Evolutionary conservation across 2,329 filamentous ascomycete species (phyloP), one percentile per base, ranked within the genome.

Genomic region (Phialocephala sp.): DNA sequence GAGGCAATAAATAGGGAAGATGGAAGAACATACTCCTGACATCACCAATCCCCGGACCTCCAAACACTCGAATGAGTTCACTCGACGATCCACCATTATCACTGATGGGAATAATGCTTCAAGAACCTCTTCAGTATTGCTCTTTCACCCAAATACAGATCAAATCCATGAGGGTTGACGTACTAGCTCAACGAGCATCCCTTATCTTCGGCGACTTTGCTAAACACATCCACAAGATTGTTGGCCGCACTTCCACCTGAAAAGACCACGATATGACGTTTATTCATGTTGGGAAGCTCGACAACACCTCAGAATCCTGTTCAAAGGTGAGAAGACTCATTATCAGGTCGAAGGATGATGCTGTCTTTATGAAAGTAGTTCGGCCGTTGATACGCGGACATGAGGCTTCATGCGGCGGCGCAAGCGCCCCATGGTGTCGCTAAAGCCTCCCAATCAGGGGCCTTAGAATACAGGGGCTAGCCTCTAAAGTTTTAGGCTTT

Each of bases 81-180:
- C 92, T 97, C 2, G 93, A 96, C 72, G 92, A 96, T 45, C 94
- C 94, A 58, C 94, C 94, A 79, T 98, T 98, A 80, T 98, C 94
- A 70, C 91, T 95, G 76, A 97, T 97, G 41, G 94, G 94, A 60
- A 98, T 97, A 66, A 97, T 88, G 77, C 75, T 77, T 59, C 27
- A 60, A 97, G 96, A 79, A 87, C 92, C 50, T 2, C 81, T 74
- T 69, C 64, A 69, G 65, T 32, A 6, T 3, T 32, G 27, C 62
- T 18, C 12, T 32, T 63, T 24, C 20, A 18, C 14, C 43, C 14
- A 8, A 27, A 27, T 43, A 15, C 45, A 36, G 20, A 37, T 24
- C 8, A 27, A 18, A 32, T 8, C 1, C 11, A 14, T 2, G 0
- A n/a, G 24, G 14, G 2, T 14, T 32, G 14, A 72, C 75, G 69